Conservation (phyloP, 2,329 filamentous ascomycete genomes). For the Trichoderma simmonsii region DNA sequence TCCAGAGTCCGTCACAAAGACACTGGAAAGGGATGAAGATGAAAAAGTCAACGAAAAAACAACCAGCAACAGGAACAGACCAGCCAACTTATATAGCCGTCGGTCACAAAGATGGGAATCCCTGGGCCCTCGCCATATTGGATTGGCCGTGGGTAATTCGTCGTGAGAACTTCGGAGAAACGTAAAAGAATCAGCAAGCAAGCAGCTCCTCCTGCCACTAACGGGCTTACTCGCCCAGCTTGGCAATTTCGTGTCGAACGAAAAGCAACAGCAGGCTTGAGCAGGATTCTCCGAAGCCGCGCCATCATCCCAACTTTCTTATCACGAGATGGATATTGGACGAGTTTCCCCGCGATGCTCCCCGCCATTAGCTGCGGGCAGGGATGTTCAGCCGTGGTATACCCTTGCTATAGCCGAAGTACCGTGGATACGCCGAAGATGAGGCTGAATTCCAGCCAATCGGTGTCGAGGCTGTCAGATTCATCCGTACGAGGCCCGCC, state of each 20-base stretch:
- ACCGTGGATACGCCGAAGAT: neutral
- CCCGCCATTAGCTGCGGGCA: neutral
- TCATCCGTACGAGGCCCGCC: neutral
- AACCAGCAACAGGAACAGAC: neutral
- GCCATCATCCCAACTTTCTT: neutral
- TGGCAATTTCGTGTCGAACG: neutral
- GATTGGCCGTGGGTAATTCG: neutral
- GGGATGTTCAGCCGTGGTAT: neutral
- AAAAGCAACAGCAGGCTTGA: neutral
- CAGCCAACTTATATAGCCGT: slow-evolving; percentile 8
- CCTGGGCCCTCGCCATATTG: neutral
- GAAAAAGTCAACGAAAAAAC: neutral
- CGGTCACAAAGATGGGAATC: neutral
- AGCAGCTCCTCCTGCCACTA: neutral
- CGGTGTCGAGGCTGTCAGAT: neutral
- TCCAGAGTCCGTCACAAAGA: neutral
- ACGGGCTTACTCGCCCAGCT: slow-evolving; percentile 8
- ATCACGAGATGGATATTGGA: slow-evolving; percentile 8
- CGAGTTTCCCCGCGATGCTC: slow-evolving; percentile 15
- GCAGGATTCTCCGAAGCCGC: slow-evolving; percentile 14
- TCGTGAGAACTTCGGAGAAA: slow-evolving; percentile 5
- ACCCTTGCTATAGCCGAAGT: neutral
- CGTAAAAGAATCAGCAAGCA: neutral
- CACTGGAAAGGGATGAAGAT: neutral
- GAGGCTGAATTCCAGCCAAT: neutral